Evolutionary conservation across 805 yeast species (phyloP), one percentile per base, ranked within the genome.

Genomic region (Trichomonascus vanleenenianus): DNA sequence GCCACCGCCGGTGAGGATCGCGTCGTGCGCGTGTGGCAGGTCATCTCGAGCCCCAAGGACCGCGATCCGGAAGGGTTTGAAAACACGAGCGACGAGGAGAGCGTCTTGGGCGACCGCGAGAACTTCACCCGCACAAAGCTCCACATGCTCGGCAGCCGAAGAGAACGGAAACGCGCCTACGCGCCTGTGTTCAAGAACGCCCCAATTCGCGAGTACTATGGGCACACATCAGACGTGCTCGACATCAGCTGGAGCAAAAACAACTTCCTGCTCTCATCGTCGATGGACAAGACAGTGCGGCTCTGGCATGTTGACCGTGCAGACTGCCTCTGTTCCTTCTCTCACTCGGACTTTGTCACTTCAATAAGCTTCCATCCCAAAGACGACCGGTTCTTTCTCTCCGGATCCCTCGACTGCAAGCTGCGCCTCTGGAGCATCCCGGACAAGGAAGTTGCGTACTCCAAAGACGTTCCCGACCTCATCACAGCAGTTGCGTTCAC

Each of bases 221-320:
- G 85, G 14, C 97, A 91, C 62, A 62, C 74, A 0, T 75, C 75
- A 39, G 83, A 86, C 48, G 72, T 91, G 12, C 61, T 86, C n/a
- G 77, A 84, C 9, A 58, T 89, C 30, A 85, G 85, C 56, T 89
- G 97, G 97, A 83, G 94, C 43, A 82, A 81, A 55, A 88, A 87
- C 63, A 82, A 82, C 59, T 89, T 89, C 54, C 60, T 91, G 27
- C 60, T 87, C 1, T 73, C 93, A 0, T 81, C 93, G 2, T 83
- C 95, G 1, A 83, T 85, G 82, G 97, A 89, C 63, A 74, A 77
- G 51, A 82, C 94, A 0, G 95, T 80, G 2, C 76, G 77, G 51
- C 65, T 89, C 40, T 89, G 97, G 96, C 94, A 89, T 61, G 74
- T 83, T 10, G 85, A 84, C 34, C 71, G 89, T 41, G 65, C 64